Evolutionary conservation across 768 basidiomycete species (phyloP).

Genomic region (Gautieria morchelliformis): DNA sequence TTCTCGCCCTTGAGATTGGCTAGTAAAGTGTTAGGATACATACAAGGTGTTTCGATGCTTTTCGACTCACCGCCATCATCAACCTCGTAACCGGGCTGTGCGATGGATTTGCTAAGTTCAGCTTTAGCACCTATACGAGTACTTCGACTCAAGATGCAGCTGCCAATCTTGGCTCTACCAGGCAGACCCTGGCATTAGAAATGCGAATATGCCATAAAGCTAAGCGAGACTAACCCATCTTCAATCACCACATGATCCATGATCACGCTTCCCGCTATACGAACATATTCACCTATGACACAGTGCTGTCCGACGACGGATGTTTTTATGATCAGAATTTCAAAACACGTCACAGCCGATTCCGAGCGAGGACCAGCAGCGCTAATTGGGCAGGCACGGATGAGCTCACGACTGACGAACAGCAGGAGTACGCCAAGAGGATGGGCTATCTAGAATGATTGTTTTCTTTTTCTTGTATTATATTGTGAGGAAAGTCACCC

Average conservation of each 20-base stretch:
- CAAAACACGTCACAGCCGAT: too few species aligned
- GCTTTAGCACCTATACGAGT: slow-evolving; percentile 66
- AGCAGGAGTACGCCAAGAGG: too few species aligned
- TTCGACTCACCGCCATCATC: slow-evolving; percentile 42
- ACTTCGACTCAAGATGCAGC: slow-evolving; percentile 65
- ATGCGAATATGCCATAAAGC: slow-evolving; percentile 2
- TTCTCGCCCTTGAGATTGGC: too few species aligned
- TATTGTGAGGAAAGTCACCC: too few species aligned
- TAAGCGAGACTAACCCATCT: slow-evolving; percentile 68
- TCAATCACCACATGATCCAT: slow-evolving; percentile 84
- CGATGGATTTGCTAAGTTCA: slow-evolving; percentile 57
- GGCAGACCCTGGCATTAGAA: background rate
- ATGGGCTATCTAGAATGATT: too few species aligned
- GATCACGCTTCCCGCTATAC: slow-evolving; percentile 71
- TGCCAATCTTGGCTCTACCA: slow-evolving; percentile 62
- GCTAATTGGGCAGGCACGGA: too few species aligned
- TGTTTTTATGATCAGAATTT: slow-evolving; percentile 75
- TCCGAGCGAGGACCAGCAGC: too few species aligned
- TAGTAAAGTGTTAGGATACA: too few species aligned
- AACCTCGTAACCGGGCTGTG: slow-evolving; percentile 73
- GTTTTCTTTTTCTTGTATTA: too few species aligned
- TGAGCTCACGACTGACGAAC: too few species aligned
- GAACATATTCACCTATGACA: slow-evolving; percentile 74
- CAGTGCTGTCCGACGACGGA: slow-evolving; percentile 77
- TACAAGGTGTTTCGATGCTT: background rate